Base-by-base conservation (phyloP, 1,284 basidiomycete genomes). In the Austroboletus olivaceoglutinosus region DNA sequence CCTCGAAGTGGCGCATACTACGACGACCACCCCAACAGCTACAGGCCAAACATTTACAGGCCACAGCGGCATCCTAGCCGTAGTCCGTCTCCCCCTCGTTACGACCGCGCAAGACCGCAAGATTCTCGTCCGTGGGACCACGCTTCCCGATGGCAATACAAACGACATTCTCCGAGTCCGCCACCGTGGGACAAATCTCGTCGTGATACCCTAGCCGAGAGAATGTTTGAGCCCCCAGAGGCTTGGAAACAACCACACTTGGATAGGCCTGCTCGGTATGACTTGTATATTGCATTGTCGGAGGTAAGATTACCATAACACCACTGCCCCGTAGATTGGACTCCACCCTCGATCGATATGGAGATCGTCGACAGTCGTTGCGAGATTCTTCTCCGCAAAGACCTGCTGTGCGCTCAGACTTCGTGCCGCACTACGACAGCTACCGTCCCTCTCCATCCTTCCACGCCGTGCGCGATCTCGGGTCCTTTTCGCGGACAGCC, bases 221-320 rank as follows among this genome's bases (percentile, higher is more conserved):
- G 83, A 53, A 78, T 82, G 74, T 82, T 87, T 61, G 86, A 88
- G 65, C 83, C 86, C 21, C 85, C 84, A 31, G 81, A 82, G 23
- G 69, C 73, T 43, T 89, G 87, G 87, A 86, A 83, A 62, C 79
- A 85, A 56, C 69, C 68, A 12, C 81, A 81, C 59, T 64, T 56
- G 39, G 65, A 71, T 43, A 64, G 67, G 52, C 50, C 66, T 43
- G 23, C 36, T 50, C 69, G 69, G 57, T 60, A 65, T 40, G 67
- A 60, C 50, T 50, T 36, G 52, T 61, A 56, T 47, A 44, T 56
- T 51, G 30, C 45, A 48, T 55, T 18, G 30, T 53, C 43, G 33
- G 49, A 65, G 63, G 63, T 64, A 63, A 61, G 59, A 48, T 34
- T 38, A 19, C 22, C 38, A 42, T 65, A 54, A 64, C 45, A 53